Evolutionary conservation across 331 rosid genomes (phyloP), one percentile per base, ranked within the genome.

Genomic region (Acacia pycnantha): DNA sequence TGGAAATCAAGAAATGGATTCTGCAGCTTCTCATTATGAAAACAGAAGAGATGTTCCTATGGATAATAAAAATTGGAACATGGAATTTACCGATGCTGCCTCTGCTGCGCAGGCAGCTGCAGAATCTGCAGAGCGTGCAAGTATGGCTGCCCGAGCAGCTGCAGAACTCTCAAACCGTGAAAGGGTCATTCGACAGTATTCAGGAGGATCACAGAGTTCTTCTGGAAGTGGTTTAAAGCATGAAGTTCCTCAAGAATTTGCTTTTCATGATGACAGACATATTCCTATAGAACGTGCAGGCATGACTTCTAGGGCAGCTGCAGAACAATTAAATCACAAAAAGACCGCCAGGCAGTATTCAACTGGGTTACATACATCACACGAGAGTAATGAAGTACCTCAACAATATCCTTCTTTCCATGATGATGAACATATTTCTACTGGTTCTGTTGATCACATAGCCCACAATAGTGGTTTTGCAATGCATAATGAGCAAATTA

Each of bases 91-190:
- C 87, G 99, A 96, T 88, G 99, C 97, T 73, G 88, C 97, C 78
- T 90, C 98, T 79, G 99, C 99, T 47, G 99, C 99, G 0, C 93
- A 88, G 91, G 98, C 95, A 67, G 99, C 99, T 73, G 98, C 99
- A 73, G 98, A 93, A 86, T 92, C 99, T 78, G 99, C 99, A 7
- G 98, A 96, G 81, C 91, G 24, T 50, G 99, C 99, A 59, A 89
- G 94, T 84, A 77, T 90, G 89, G 99, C 99, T 83, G 99, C 99
- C 71, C 89, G 97, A 85, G 99, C 99, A 85, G 99, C 99, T 82
- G 99, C 95, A 22, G 97, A 92, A 82, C 92, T 94, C 77, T 91
- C 98, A 79, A 93, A 88, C 79, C 88, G 85, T 76, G 93, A 79
- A 73, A 85, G 84, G 58, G 77, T 88, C 26, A 50, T 77, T 22